Evolutionary conservation across 306 rosid genomes (phyloP).

Genomic region (Alnus rubra): DNA sequence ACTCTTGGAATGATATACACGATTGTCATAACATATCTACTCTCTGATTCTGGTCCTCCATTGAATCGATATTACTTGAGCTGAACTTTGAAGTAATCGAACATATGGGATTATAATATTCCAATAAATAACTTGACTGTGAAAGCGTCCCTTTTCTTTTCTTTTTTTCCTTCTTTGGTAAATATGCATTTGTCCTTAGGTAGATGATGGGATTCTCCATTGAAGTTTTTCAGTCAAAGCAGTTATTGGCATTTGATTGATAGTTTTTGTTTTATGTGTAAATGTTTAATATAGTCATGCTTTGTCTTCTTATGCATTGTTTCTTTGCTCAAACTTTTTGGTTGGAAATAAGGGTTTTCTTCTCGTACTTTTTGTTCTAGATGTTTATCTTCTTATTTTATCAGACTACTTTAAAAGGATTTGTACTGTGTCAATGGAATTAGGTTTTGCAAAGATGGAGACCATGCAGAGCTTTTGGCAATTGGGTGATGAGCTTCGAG

Average conservation of each 20-base stretch:
- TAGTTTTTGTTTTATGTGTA: neutral
- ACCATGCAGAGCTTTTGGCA: slow-evolving; percentile 90
- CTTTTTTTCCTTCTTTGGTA: neutral
- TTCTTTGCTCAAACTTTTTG: neutral
- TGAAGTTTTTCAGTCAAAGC: neutral
- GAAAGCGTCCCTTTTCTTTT: neutral
- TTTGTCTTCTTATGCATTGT: neutral
- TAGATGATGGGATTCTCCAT: neutral
- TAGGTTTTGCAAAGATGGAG: slow-evolving; percentile 65
- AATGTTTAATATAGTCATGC: neutral
- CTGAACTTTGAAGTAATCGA: neutral
- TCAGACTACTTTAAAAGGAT: slow-evolving; percentile 11
- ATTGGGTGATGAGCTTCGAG: slow-evolving; percentile 95
- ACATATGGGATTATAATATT: neutral
- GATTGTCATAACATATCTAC: neutral
- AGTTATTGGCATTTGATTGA: neutral
- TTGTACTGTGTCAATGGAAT: slow-evolving; percentile 18
- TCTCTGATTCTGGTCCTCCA: neutral
- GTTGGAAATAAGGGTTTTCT: neutral
- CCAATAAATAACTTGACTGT: neutral
- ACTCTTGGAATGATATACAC: neutral
- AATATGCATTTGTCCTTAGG: neutral
- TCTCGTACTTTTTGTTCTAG: neutral
- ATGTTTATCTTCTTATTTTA: neutral
- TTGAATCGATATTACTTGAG: neutral